Evolutionary conservation across 805 yeast genomes (phyloP), one percentile per base, ranked within the genome.

Genomic region (Yarrowia osloensis): DNA sequence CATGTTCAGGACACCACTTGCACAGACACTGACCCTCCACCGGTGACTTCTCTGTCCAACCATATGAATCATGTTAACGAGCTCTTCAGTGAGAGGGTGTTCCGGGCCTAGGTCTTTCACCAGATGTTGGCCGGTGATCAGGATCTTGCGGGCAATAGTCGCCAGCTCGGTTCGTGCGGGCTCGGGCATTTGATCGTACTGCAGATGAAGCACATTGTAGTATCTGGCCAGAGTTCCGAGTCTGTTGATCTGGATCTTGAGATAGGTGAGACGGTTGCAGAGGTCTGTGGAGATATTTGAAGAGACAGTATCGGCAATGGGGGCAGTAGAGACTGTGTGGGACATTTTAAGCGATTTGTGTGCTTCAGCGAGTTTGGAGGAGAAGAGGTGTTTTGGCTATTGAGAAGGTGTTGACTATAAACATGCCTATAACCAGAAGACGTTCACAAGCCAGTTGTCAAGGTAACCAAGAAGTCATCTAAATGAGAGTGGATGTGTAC

Each of bases 161-260:
- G 42, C 31, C 44, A 54, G 44, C 0, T 54, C 61, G 2, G 61
- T 24, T 9, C 61, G 31, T 1, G 61, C 61, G 9, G 61, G 61
- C 17, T 54, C 61, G 17, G 61, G 61, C 61, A 54, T 54, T 2
- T 11, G 1, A 17, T 54, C 61, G 31, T 54, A 54, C 44, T 35
- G 61, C 31, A 54, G 6, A 17, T 54, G 61, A 12, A 54, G 3
- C 6, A 54, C 61, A 22, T 54, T 24, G 61, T 54, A 37, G 29
- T 35, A 22, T 11, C 22, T 12, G 0, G 61, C 61, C 31, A 54
- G 21, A 15, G 44, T 21, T n/a, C 44, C 42, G 3, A 54, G 31
- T 17, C 44, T 17, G 61, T 35, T 54, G 44, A 54, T 35, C 11
- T 54, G 61, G 24, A 54, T 24, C 33, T 54, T 54, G 31, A 54